Evolutionary conservation across 2,329 filamentous ascomycete species (phyloP), one percentile per base, ranked within the genome.

Genomic region (Colletotrichum sp.): DNA sequence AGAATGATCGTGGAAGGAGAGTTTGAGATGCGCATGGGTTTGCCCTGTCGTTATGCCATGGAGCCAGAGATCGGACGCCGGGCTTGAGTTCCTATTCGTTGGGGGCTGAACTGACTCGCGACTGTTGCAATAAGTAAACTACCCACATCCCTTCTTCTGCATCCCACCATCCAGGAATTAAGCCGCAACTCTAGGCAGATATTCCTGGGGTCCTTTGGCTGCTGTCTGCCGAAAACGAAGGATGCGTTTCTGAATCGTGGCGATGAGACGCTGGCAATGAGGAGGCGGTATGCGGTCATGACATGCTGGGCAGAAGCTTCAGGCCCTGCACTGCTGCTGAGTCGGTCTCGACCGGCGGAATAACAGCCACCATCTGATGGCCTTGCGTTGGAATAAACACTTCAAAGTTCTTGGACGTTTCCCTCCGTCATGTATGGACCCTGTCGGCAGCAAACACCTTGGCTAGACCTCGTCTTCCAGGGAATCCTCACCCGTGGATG

Each of bases 1-100:
- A 61, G 74, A 76, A 69, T 55, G 13, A 74, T 62, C 30, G 69
- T 52, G 65, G 49, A 62, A 75, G 65, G 49, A 69, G 57, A 55
- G 65, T 76, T 76, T 76, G 44, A 62, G 64, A 55, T 32, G 49
- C 8, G 15, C 74, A 73, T 69, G 65, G 74, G 34, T 3, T 12
- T 44, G 44, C 71, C 71, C 36, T 8, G 73, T 68, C 52, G n/a
- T 30, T 7, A 34, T 65, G 44, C 70, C 15, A 12, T 52, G 15
- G 30, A 61, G 13, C 3, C 4, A 19, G 6, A 62, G 64, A 64
- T 55, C 57, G 16, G 36, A 62, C 49, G 12, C 19, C 44, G 49
- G 34, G 55, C 32, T 32, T 34, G 32, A 9, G 4, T 32, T 65
- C 57, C 59, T 22, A 74, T 69, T 76, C 70, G 74, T 22, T 57